A percentile compares a stretch with the other conserved stretches of the same genome.
phyloP scores from a whole-genome alignment of 768 basidiomycete species.

The Butyriboletus loyo region DNA sequence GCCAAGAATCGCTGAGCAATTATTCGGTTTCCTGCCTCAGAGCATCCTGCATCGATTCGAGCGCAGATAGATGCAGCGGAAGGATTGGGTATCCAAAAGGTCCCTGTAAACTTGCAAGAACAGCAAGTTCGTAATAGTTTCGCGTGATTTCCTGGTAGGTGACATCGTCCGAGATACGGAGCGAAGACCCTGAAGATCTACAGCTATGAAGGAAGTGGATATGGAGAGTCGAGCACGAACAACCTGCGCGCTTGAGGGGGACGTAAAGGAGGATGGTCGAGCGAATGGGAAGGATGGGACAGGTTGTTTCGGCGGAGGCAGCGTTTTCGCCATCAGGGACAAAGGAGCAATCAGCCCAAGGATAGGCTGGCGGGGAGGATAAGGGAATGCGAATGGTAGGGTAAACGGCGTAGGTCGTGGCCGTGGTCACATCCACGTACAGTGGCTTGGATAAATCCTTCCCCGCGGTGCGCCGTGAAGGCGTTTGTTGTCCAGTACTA shows the following conservation, averaged over 20 bases:
- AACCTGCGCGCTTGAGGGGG: slow-evolving; percentile 43
- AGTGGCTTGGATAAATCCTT: slow-evolving; percentile 32
- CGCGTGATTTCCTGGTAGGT: slow-evolving; percentile 54
- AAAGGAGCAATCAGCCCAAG: slow-evolving; percentile 26
- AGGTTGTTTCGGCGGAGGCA: slow-evolving; percentile 27
- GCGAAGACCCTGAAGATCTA: slow-evolving; percentile 41
- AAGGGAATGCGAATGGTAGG: slow-evolving; percentile 43
- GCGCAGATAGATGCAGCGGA: slow-evolving; percentile 73
- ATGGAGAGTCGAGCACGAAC: slow-evolving; percentile 47
- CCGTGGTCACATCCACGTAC: slow-evolving; percentile 34
- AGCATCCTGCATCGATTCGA: slow-evolving; percentile 55
- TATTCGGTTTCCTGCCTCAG: slow-evolving; percentile 32
- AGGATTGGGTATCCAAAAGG: slow-evolving; percentile 50
- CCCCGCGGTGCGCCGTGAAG: slow-evolving; percentile 27
- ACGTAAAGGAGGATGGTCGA: slow-evolving; percentile 57
- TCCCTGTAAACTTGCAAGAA: slow-evolving; percentile 48
- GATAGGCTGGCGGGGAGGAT: slow-evolving; percentile 34
- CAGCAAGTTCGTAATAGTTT: slow-evolving; percentile 67
- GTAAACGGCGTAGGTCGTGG: slow-evolving; percentile 50
- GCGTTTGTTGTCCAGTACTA: slow-evolving; percentile 19
- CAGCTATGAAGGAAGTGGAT: slow-evolving; percentile 57
- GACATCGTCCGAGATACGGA: slow-evolving; percentile 30
- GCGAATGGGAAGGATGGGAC: slow-evolving; percentile 49
- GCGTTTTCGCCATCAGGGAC: slow-evolving; percentile 32
- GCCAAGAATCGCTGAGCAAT: not conserved